Conservation (phyloP, 805 yeast genomes). For the Blastobotrys mokoenaii region DNA sequence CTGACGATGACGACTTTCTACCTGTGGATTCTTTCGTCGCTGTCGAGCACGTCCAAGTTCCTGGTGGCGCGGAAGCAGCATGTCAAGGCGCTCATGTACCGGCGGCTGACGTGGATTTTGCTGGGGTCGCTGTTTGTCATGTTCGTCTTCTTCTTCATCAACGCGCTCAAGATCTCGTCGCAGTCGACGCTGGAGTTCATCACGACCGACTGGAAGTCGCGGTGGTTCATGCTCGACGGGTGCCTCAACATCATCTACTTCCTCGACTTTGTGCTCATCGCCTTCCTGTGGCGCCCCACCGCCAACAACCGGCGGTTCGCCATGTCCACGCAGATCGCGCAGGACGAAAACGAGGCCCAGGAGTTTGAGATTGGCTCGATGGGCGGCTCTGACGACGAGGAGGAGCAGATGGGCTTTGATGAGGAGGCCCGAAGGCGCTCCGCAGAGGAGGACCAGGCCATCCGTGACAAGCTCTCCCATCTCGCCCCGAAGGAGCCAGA, state of each 20-base stretch:
- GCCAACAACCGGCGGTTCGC: slow-evolving; percentile 92
- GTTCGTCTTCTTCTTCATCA: slow-evolving; percentile 59
- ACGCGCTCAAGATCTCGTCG: slow-evolving; percentile 62
- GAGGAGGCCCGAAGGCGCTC: slow-evolving; percentile 16
- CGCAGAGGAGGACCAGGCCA: not conserved
- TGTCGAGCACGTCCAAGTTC: slow-evolving; percentile 64
- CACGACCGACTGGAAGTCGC: slow-evolving; percentile 85
- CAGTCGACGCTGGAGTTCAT: slow-evolving; percentile 69
- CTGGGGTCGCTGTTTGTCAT: slow-evolving; percentile 63
- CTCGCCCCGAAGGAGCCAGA: not conserved
- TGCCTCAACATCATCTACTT: slow-evolving; percentile 92
- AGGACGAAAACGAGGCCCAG: slow-evolving; percentile 63
- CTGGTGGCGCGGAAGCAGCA: slow-evolving; percentile 81
- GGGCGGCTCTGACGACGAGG: slow-evolving; percentile 34
- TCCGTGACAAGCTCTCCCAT: not conserved
- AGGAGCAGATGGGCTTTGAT: slow-evolving; percentile 23
- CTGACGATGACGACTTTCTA: slow-evolving; percentile 66
- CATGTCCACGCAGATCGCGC: slow-evolving; percentile 78
- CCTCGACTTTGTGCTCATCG: slow-evolving; percentile 70
- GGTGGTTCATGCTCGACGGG: slow-evolving; percentile 82
- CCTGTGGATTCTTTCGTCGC: slow-evolving; percentile 60
- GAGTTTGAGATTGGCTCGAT: slow-evolving; percentile 57
- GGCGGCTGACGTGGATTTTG: slow-evolving; percentile 63
- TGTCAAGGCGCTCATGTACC: slow-evolving; percentile 84
- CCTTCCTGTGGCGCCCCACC: slow-evolving; percentile 96